Evolutionary conservation across 2,329 filamentous ascomycete species (phyloP).

Genomic region (Fusarium sp.): DNA sequence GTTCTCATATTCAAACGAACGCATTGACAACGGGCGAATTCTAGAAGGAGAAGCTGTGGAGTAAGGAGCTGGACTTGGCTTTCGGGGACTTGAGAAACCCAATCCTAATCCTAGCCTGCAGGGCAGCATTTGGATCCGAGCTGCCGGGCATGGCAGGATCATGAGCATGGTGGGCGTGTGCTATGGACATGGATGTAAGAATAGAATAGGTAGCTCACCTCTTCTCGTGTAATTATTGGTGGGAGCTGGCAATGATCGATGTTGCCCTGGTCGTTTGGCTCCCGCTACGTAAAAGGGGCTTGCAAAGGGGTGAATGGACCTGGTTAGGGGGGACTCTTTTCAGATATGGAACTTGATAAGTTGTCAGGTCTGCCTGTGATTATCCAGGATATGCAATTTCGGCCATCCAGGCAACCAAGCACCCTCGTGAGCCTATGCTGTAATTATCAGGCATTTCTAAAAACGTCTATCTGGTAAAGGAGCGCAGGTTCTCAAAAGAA

Average conservation of each 20-base stretch:
- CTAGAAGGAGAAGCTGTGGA: conserved; percentile 41
- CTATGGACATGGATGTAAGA: conserved; percentile 23
- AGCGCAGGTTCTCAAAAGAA: neutral
- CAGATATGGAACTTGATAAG: conserved; percentile 27
- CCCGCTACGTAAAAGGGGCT: conserved; percentile 23
- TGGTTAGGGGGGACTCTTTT: conserved; percentile 13
- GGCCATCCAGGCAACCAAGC: conserved; percentile 32
- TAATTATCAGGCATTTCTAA: conserved; percentile 12
- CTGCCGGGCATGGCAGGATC: conserved; percentile 35
- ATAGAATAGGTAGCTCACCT: conserved; percentile 26
- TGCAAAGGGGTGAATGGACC: conserved; percentile 26
- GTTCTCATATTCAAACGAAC: conserved; percentile 2
- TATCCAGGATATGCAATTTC: conserved; percentile 44
- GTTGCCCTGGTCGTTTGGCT: conserved; percentile 30
- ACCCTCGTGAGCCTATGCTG: conserved; percentile 6
- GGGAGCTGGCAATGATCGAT: conserved; percentile 29
- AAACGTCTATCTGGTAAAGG: neutral
- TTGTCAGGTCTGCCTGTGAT: conserved; percentile 19
- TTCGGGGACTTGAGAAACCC: conserved; percentile 34
- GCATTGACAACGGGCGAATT: conserved; percentile 35
- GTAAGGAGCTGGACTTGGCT: conserved; percentile 34
- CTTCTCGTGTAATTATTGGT: conserved; percentile 40
- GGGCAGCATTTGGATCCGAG: conserved; percentile 37
- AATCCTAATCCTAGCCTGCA: conserved; percentile 29
- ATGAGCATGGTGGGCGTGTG: conserved; percentile 27